phyloP scores from a whole-genome alignment of 179 eudicot genomes.

The Silene vulgaris region DNA sequence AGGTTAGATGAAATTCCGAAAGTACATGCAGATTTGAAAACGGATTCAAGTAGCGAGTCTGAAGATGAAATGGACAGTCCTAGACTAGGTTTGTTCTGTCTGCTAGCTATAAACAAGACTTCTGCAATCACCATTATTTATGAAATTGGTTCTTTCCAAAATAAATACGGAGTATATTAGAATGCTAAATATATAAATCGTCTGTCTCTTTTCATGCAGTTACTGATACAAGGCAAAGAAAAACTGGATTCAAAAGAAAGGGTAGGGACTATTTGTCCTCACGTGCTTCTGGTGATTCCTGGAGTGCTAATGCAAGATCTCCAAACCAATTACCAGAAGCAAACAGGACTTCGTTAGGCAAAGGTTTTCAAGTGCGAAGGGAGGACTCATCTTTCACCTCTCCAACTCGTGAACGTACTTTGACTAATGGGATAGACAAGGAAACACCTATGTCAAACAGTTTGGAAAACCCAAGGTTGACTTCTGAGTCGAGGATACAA shows the following conservation, averaged over 20 bases:
- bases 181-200: background rate
- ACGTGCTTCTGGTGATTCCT: constrained; percentile 47
- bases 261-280: constrained; percentile 58
- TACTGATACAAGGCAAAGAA: constrained; percentile 39
- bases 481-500: constrained; percentile 28
- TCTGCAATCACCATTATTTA: background rate
- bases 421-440: constrained; percentile 48
- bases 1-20: constrained; percentile 82
- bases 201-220: constrained; percentile 41
- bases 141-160: background rate
- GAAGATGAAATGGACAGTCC: constrained; percentile 54
- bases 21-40: constrained; percentile 86
- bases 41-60: constrained; percentile 82
- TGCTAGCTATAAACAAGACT: background rate
- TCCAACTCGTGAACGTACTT: constrained; percentile 36
- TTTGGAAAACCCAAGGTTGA: constrained; percentile 40
- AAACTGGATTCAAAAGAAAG: constrained; percentile 48
- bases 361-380: constrained; percentile 38
- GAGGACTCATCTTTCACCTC: constrained; percentile 38
- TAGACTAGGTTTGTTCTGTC: constrained; percentile 33
- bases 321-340: constrained; percentile 48
- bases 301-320: constrained; percentile 48
- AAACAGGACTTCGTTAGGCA: constrained; percentile 40
- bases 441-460: constrained; percentile 27
- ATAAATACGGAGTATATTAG: too few relatives aligned